Percentiles rank a stretch among this genome's conserved stretches.
phyloP scores from a whole-genome alignment of 192 early-diverging fungal species.

The Entomortierella lignicola region DNA sequence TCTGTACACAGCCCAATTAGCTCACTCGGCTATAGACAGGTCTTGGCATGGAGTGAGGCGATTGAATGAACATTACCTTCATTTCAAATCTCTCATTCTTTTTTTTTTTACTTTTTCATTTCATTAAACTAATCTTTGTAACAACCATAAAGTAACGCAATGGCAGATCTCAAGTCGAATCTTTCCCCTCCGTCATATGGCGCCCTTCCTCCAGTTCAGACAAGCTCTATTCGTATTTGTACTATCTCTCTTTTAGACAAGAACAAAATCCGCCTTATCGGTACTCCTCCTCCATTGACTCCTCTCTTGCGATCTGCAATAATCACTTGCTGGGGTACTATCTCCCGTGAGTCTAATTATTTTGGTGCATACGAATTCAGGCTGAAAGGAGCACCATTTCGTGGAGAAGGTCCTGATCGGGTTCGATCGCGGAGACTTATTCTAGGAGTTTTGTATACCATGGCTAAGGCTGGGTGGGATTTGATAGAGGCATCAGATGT shows the following conservation, averaged over 20 bases:
- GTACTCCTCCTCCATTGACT: constrained; percentile 9
- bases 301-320: constrained; percentile 14
- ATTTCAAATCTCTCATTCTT: too few species aligned
- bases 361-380: constrained; percentile 25
- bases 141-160: not conserved
- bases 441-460: not conserved
- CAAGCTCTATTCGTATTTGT: constrained; percentile 4
- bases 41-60: too few species aligned
- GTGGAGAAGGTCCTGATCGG: not conserved
- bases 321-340: constrained; percentile 7
- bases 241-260: constrained; percentile 9
- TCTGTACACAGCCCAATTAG: too few species aligned
- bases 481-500: constrained; percentile 13
- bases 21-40: too few species aligned
- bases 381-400: constrained; percentile 9
- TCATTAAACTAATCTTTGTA: too few species aligned
- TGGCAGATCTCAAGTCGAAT: not conserved
- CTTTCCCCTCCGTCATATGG: not conserved
- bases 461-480: constrained; percentile 22
- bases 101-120: too few species aligned
- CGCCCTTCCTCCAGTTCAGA: not conserved
- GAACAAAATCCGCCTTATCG: constrained; percentile 29
- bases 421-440: constrained; percentile 12
- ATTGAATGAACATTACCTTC: too few species aligned
- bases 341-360: constrained; percentile 15